Evolutionary conservation across 2,329 filamentous ascomycete species (phyloP).

Genomic region (Trichocomaceae sp.): DNA sequence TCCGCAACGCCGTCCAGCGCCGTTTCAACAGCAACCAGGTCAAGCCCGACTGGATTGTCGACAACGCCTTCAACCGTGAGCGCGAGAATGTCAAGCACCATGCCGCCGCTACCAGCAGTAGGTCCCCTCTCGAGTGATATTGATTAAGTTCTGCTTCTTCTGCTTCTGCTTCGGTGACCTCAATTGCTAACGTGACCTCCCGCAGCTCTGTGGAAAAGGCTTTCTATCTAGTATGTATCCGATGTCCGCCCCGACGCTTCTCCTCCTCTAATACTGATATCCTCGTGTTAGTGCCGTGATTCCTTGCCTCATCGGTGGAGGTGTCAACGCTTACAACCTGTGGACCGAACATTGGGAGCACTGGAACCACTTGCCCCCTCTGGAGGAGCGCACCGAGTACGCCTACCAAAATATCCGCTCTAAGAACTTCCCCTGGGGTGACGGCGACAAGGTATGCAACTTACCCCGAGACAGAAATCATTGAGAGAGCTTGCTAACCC

Average conservation of each 20-base stretch:
- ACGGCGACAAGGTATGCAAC: constrained; percentile 82
- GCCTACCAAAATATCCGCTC: constrained; percentile 95
- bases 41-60: constrained; percentile 56
- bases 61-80: constrained; percentile 93
- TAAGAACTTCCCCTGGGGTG: constrained; percentile 92
- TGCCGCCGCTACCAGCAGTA: constrained; percentile 75
- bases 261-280: constrained; percentile 10
- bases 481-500: constrained; percentile 5
- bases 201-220: constrained; percentile 87
- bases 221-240: constrained; percentile 80
- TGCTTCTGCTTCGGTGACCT: not conserved
- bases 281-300: constrained; percentile 57
- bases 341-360: constrained; percentile 98
- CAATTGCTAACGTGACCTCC: constrained; percentile 23
- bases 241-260: not conserved
- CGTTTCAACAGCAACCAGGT: constrained; percentile 60
- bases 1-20: constrained; percentile 58
- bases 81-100: constrained; percentile 85
- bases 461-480: not conserved
- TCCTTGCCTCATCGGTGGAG: constrained; percentile 64
- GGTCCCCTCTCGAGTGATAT: constrained; percentile 33
- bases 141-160: not conserved
- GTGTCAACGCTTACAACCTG: constrained; percentile 78
- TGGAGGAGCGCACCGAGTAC: constrained; percentile 90
- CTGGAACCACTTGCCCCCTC: constrained; percentile 73